Conservation (phyloP, 2,329 filamentous ascomycete species). For the Penicillium sp. region DNA sequence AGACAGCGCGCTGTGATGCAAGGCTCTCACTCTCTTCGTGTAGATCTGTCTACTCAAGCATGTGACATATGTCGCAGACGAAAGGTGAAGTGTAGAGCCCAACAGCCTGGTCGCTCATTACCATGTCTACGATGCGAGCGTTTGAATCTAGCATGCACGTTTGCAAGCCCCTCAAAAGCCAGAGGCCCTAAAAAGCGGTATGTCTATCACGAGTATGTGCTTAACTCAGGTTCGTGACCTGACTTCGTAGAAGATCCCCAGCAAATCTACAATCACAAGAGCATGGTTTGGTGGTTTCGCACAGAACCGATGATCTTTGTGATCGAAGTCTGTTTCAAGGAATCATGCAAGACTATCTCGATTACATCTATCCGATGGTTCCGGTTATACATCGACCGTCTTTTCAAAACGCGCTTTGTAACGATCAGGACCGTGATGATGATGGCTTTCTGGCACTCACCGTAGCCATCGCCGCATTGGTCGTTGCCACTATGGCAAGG, state of each 20-base stretch:
- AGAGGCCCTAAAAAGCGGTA: slow-evolving; percentile 18
- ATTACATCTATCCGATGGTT: slow-evolving; percentile 14
- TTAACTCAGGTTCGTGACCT: not conserved
- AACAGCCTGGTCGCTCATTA: not conserved
- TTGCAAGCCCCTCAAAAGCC: slow-evolving; percentile 13
- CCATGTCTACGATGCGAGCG: slow-evolving; percentile 15
- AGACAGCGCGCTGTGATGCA: not conserved
- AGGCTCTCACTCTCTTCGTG: not conserved
- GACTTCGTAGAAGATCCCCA: not conserved
- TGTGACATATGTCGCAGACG: slow-evolving; percentile 16
- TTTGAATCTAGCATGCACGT: slow-evolving; percentile 15
- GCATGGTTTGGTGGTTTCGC: not conserved
- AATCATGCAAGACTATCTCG: slow-evolving; percentile 20
- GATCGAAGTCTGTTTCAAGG: slow-evolving; percentile 10
- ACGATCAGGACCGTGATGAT: slow-evolving; percentile 9
- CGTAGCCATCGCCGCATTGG: slow-evolving; percentile 11
- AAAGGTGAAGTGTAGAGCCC: slow-evolving; percentile 6
- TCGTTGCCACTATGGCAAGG: slow-evolving; percentile 15
- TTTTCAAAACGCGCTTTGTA: slow-evolving; percentile 8
- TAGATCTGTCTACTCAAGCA: not conserved
- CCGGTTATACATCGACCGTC: slow-evolving; percentile 18
- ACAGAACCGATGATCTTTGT: slow-evolving; percentile 15
- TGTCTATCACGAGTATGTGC: not conserved
- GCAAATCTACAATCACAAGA: not conserved
- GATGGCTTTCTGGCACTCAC: slow-evolving; percentile 9